Conservation (phyloP, 2,329 filamentous ascomycete species). For the Aspergillus viridinutans region DNA sequence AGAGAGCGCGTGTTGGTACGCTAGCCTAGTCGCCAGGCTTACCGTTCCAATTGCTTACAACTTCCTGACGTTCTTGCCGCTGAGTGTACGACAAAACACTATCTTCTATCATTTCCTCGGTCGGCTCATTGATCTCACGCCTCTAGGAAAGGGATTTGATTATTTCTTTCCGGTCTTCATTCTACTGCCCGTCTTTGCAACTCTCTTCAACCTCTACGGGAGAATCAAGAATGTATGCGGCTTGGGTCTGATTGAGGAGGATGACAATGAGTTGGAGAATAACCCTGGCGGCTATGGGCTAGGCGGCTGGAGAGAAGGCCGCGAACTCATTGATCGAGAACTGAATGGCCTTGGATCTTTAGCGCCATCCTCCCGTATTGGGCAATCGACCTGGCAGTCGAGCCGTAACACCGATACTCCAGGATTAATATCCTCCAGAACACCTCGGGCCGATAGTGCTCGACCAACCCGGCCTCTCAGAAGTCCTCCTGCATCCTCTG, state of each 20-base stretch:
- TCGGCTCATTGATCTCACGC: constrained; percentile 74
- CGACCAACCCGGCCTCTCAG: constrained; percentile 25
- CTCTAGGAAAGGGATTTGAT: constrained; percentile 78
- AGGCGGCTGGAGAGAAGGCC: constrained; percentile 85
- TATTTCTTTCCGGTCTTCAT: constrained; percentile 85
- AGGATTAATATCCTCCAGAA: constrained; percentile 30
- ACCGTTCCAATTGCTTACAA: constrained; percentile 94
- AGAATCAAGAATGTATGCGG: constrained; percentile 72
- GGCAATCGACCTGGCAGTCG: constrained; percentile 26
- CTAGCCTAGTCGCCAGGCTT: constrained; percentile 83
- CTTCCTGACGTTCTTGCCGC: constrained; percentile 84
- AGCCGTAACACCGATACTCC: constrained; percentile 23
- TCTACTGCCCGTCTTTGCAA: constrained; percentile 77
- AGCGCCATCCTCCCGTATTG: constrained; percentile 35
- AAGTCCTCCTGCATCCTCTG: constrained; percentile 31
- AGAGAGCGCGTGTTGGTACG: constrained; percentile 94
- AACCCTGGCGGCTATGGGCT: constrained; percentile 64
- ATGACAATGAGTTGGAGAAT: constrained; percentile 61
- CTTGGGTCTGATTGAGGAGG: constrained; percentile 73
- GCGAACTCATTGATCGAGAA: constrained; percentile 85
- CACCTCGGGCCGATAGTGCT: constrained; percentile 27
- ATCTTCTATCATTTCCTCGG: constrained; percentile 87
- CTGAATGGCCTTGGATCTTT: constrained; percentile 57
- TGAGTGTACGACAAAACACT: constrained; percentile 67
- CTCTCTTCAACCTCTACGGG: constrained; percentile 84